These are phyloP conservation scores for Acacia confusa DNA, from an alignment of 306 rosid genomes.

Conservation along the genomic window DNA sequence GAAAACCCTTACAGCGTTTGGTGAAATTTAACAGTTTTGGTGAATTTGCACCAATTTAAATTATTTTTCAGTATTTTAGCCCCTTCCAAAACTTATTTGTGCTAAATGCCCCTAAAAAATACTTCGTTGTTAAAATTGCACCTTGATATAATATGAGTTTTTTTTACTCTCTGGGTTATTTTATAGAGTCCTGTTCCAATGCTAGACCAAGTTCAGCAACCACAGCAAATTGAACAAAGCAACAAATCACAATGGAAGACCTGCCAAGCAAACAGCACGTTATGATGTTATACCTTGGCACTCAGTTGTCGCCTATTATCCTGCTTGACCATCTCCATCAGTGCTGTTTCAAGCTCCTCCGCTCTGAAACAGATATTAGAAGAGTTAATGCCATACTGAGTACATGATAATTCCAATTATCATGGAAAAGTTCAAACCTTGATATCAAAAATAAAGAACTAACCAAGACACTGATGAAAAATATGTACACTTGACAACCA, in stretches of 20 bases:
- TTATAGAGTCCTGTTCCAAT: background rate
- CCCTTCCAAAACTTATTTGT: too few species aligned
- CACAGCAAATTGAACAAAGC: background rate
- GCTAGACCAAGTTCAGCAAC: background rate
- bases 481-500: background rate
- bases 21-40: too few species aligned
- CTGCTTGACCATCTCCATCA: slow-evolving; percentile 97
- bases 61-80: too few species aligned
- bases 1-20: too few species aligned
- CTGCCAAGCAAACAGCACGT: slow-evolving; percentile 5
- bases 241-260: slow-evolving; percentile 11
- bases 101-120: too few species aligned
- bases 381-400: slow-evolving; percentile 25
- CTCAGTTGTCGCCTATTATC: slow-evolving; percentile 93
- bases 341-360: slow-evolving; percentile 96
- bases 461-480: background rate
- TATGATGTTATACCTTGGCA: slow-evolving; percentile 68
- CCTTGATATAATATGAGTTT: background rate
- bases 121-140: too few species aligned
- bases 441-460: background rate
- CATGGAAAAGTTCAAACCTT: background rate
- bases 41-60: too few species aligned
- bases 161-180: background rate
- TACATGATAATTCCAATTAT: background rate
- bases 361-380: slow-evolving; percentile 58